Conservation (phyloP, 192 early-diverging fungal genomes). For the Chytriomyces hyalinus region DNA sequence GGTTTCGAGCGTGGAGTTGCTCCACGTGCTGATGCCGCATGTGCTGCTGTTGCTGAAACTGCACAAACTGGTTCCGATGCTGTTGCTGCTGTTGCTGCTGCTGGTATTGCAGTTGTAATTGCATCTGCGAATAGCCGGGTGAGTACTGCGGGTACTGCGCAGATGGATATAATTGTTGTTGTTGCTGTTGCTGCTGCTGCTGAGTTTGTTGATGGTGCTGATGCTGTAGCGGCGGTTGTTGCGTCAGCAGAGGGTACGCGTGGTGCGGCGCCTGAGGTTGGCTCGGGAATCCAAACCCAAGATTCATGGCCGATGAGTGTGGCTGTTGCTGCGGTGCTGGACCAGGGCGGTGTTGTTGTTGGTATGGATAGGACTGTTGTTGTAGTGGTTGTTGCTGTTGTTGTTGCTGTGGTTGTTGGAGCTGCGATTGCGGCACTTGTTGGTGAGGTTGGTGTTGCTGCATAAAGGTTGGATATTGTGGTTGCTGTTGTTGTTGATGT, state of each 20-base stretch:
- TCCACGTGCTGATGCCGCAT: not conserved
- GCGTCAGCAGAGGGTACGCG: too few species aligned
- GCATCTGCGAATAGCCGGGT: not conserved
- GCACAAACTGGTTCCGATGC: not conserved
- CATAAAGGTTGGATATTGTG: too few species aligned
- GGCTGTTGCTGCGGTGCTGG: not conserved
- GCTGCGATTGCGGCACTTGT: not conserved
- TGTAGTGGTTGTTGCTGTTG: too few species aligned
- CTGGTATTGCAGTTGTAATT: not conserved
- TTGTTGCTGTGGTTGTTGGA: conserved; percentile 4
- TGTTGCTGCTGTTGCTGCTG: conserved; percentile 26
- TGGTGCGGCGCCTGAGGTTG: too few species aligned
- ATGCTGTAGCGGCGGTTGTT: too few species aligned
- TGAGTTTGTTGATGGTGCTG: too few species aligned
- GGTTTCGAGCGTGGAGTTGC: not conserved
- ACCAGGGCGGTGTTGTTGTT: not conserved
- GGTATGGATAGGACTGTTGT: not conserved
- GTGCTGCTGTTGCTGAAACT: not conserved
- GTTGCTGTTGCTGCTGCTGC: not conserved
- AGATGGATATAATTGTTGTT: not conserved
- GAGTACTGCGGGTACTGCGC: not conserved
- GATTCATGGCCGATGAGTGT: too few species aligned
- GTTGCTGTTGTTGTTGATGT: conserved; percentile 2
- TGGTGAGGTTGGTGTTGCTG: conserved; percentile 8
- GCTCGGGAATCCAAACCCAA: too few species aligned